Percentiles rank a stretch among this genome's conserved stretches.
Evolutionary conservation across 345 rosid genomes (phyloP).

Genomic region (Draba incana): DNA sequence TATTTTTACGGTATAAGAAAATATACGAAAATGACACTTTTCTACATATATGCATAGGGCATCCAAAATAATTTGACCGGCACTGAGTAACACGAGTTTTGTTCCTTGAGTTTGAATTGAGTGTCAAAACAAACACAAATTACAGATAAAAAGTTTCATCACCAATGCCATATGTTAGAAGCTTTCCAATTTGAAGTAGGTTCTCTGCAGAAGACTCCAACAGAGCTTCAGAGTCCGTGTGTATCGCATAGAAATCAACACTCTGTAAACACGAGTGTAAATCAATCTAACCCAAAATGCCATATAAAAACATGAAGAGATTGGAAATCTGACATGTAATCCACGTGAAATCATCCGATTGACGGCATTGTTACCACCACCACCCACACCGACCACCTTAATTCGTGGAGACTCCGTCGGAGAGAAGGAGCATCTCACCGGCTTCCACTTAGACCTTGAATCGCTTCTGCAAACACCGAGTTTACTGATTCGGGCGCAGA

Average conservation of each 20-base stretch:
- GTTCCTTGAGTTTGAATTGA: too few species aligned
- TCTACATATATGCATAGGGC: too few species aligned
- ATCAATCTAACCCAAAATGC: neutral
- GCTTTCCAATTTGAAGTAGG: constrained; percentile 95
- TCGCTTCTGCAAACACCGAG: constrained; percentile 37
- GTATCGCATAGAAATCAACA: constrained; percentile 90
- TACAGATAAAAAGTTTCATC: constrained; percentile 25
- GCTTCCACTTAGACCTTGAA: constrained; percentile 35
- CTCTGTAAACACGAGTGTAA: constrained; percentile 50
- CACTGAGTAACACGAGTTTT: too few species aligned
- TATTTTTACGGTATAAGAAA: too few species aligned
- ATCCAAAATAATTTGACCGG: too few species aligned
- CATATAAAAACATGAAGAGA: neutral
- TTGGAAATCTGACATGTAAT: constrained; percentile 59
- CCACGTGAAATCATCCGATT: constrained; percentile 98
- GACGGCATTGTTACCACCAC: constrained; percentile 99
- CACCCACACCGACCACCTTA: constrained; percentile 94
- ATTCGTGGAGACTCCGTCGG: constrained; percentile 86
- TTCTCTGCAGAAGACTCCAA: constrained; percentile 78
- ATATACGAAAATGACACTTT: too few species aligned
- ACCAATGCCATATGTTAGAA: constrained; percentile 96
- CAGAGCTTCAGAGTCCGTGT: constrained; percentile 93
- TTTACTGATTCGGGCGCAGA: constrained; percentile 31
- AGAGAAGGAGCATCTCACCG: constrained; percentile 63
- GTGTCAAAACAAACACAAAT: constrained; percentile 8